Percentiles rank a stretch among this genome's conserved stretches.
Conservation (phyloP, 2,329 filamentous ascomycete species). For the Diaporthe aspalathi region DNA sequence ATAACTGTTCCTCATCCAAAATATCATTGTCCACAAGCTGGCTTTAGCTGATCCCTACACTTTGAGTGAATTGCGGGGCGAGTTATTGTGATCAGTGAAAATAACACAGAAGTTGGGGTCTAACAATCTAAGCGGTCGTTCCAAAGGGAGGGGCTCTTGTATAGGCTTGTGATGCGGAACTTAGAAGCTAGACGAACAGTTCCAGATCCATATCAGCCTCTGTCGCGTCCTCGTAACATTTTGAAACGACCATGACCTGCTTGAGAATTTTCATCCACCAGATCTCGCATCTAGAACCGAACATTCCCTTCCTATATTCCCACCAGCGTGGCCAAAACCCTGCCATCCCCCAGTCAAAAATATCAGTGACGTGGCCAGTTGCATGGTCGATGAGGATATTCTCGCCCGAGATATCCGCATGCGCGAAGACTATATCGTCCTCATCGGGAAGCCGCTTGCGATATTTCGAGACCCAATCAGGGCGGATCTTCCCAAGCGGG, state of each 20-base stretch:
- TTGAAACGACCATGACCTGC: background rate
- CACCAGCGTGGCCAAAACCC: background rate
- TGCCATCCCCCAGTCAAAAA: background rate
- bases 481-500: background rate
- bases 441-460: background rate
- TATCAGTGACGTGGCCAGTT: background rate
- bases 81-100: background rate
- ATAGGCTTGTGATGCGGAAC: background rate
- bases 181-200: background rate
- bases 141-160: background rate
- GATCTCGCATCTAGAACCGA: background rate
- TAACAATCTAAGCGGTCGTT: background rate
- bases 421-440: background rate
- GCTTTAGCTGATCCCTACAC: background rate
- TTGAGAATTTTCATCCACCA: background rate
- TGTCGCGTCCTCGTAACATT: background rate
- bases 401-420: background rate
- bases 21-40: background rate
- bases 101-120: background rate
- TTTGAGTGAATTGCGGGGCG: background rate
- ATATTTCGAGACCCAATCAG: background rate
- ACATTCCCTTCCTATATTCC: background rate
- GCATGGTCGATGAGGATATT: background rate
- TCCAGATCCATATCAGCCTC: constrained; percentile 3
- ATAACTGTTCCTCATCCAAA: background rate